Evolutionary conservation across 768 basidiomycete species (phyloP).

Genomic region (Flagelloscypha sp.): DNA sequence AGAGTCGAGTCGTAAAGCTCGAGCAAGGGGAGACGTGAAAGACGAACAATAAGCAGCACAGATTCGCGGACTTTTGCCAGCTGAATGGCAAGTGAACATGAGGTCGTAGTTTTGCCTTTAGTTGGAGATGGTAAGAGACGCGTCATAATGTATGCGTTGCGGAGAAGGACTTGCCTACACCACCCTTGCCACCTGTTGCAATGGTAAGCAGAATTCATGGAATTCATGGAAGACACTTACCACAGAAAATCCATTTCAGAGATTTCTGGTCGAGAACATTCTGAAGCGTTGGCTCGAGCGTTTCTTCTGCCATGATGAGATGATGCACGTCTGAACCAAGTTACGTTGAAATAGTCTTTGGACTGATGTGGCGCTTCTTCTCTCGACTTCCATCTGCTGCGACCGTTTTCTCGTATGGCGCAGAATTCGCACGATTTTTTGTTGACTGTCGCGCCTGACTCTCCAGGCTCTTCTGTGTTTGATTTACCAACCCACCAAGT

Average conservation of each 20-base stretch:
- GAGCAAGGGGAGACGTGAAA: not conserved
- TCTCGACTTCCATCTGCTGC: slow-evolving; percentile 6
- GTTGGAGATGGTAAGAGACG: not conserved
- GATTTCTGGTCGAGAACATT: slow-evolving; percentile 90
- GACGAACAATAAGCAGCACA: slow-evolving; percentile 89
- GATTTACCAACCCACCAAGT: slow-evolving; percentile 55
- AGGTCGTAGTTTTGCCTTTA: slow-evolving; percentile 94
- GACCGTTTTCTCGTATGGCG: too few relatives aligned
- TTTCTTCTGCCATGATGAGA: slow-evolving; percentile 47
- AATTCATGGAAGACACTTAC: slow-evolving; percentile 35
- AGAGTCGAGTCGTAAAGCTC: not conserved
- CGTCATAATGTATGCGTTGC: not conserved
- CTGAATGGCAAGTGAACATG: slow-evolving; percentile 96
- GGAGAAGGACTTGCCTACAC: slow-evolving; percentile 65
- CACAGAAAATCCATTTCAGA: slow-evolving; percentile 98
- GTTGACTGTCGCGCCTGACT: too few relatives aligned
- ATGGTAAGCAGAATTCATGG: slow-evolving; percentile 7
- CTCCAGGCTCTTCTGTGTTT: slow-evolving; percentile 68
- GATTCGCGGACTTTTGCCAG: slow-evolving; percentile 84
- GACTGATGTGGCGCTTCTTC: too few relatives aligned
- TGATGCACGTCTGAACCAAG: slow-evolving; percentile 13
- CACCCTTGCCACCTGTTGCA: slow-evolving; percentile 87
- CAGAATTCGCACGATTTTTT: too few relatives aligned
- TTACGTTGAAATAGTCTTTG: too few relatives aligned
- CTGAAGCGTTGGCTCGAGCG: slow-evolving; percentile 79